Evolutionary conservation across 2,329 filamentous ascomycete species (phyloP).

Genomic region (Apiospora saccharicola): DNA sequence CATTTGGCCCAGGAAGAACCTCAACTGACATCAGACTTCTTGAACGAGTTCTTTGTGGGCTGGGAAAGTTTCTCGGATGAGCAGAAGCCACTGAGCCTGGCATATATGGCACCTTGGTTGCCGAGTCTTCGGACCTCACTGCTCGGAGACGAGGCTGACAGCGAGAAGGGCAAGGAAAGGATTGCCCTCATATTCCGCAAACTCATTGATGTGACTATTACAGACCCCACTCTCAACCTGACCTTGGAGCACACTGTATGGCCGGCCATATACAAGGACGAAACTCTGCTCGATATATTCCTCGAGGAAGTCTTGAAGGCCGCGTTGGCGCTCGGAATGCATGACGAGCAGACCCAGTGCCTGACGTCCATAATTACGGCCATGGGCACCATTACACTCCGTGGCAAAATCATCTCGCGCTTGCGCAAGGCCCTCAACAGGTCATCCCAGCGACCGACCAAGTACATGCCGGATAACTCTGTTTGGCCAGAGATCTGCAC

Average conservation of each 20-base stretch:
- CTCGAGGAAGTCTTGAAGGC: slow-evolving; percentile 71
- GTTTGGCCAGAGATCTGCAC: slow-evolving; percentile 76
- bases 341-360: slow-evolving; percentile 66
- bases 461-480: slow-evolving; percentile 69
- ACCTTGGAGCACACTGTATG: slow-evolving; percentile 71
- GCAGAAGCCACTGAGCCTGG: slow-evolving; percentile 70
- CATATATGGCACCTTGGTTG: slow-evolving; percentile 76
- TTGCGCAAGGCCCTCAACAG: slow-evolving; percentile 72
- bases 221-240: slow-evolving; percentile 65
- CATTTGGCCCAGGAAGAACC: slow-evolving; percentile 69
- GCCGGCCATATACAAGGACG: slow-evolving; percentile 70
- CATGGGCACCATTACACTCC: slow-evolving; percentile 70
- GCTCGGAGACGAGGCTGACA: slow-evolving; percentile 65
- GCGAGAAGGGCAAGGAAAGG: slow-evolving; percentile 72
- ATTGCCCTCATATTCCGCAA: slow-evolving; percentile 70
- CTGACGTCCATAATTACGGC: slow-evolving; percentile 69
- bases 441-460: slow-evolving; percentile 71
- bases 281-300: slow-evolving; percentile 71
- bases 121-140: slow-evolving; percentile 66
- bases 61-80: slow-evolving; percentile 75
- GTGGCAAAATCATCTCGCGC: slow-evolving; percentile 70
- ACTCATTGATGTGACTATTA: slow-evolving; percentile 69
- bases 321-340: slow-evolving; percentile 63
- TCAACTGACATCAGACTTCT: slow-evolving; percentile 71
- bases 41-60: slow-evolving; percentile 77